Conservation (phyloP, 2,329 filamentous ascomycete species). For the Beauveria scarabaeidicola region DNA sequence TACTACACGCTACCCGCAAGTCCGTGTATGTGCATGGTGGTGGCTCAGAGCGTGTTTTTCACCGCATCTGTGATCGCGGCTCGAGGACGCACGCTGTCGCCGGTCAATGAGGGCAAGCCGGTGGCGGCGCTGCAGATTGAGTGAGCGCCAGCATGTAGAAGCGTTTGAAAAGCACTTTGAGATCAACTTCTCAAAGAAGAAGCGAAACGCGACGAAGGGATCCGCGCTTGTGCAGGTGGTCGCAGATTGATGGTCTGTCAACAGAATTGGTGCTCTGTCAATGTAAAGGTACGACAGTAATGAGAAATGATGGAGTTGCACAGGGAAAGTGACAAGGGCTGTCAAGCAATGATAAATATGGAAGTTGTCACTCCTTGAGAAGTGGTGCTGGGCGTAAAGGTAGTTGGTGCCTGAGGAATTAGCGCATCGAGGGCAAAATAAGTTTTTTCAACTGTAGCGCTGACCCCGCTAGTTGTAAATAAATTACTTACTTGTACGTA, state of each 20-base stretch:
- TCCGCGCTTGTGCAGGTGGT: not conserved
- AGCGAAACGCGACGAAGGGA: not conserved
- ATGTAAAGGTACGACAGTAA: not conserved
- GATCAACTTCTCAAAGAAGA: not conserved
- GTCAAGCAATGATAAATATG: too few species aligned
- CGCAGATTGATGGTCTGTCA: not conserved
- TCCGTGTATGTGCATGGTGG: not conserved
- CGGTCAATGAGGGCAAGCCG: not conserved
- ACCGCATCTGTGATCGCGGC: not conserved
- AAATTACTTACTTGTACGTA: too few species aligned
- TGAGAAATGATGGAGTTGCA: not conserved
- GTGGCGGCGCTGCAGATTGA: conserved; percentile 1
- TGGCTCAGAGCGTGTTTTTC: conserved; percentile 1
- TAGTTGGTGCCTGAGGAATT: not conserved
- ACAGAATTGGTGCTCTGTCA: not conserved
- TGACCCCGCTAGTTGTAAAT: not conserved
- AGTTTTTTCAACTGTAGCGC: not conserved
- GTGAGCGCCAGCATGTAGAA: not conserved
- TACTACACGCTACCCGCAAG: conserved; percentile 5
- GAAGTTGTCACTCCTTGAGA: not conserved
- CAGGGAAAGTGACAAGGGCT: too few species aligned
- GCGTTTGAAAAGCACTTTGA: not conserved
- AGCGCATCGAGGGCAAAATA: not conserved
- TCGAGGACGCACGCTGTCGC: not conserved
- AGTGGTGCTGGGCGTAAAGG: not conserved